These are phyloP conservation scores for Botrytis medusae DNA, from an alignment of 2,329 filamentous ascomycete species.

Conservation along the genomic window DNA sequence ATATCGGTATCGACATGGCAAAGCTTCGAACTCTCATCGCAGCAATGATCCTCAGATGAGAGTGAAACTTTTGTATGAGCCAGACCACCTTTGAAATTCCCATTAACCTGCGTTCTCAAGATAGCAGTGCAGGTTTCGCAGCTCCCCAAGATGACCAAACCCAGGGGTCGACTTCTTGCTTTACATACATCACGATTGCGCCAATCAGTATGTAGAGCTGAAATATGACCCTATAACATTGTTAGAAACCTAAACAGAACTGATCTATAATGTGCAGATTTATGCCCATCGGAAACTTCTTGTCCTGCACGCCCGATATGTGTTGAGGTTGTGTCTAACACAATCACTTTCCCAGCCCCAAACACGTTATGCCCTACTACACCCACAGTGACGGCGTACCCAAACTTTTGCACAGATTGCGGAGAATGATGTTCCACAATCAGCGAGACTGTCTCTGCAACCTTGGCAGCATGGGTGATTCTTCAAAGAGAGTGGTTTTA, in stretches of 20 bases:
- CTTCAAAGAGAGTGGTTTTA: not conserved
- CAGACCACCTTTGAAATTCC: not conserved
- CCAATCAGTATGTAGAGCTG: not conserved
- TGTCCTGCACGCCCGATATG: constrained; percentile 19
- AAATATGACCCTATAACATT: not conserved
- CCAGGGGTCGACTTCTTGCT: constrained; percentile 25
- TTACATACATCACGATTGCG: constrained; percentile 16
- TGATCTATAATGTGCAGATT: constrained; percentile 17
- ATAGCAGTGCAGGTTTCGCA: constrained; percentile 22
- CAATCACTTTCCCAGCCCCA: not conserved
- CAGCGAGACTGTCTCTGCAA: constrained; percentile 24
- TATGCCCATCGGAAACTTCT: constrained; percentile 21
- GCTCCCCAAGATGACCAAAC: constrained; percentile 20
- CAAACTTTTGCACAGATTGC: constrained; percentile 26
- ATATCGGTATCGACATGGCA: constrained; percentile 10
- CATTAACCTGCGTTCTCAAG: not conserved
- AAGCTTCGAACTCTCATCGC: not conserved
- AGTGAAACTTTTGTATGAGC: not conserved
- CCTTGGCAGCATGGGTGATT: not conserved
- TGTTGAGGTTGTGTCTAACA: not conserved
- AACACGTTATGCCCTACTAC: not conserved
- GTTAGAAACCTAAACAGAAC: not conserved
- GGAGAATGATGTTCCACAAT: constrained; percentile 25
- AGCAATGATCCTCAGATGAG: not conserved
- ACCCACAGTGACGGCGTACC: not conserved